Percentiles rank a stretch among this genome's conserved stretches.
phyloP scores from a whole-genome alignment of 2,329 filamentous ascomycete genomes.

The Zymoseptoria passerinii region DNA sequence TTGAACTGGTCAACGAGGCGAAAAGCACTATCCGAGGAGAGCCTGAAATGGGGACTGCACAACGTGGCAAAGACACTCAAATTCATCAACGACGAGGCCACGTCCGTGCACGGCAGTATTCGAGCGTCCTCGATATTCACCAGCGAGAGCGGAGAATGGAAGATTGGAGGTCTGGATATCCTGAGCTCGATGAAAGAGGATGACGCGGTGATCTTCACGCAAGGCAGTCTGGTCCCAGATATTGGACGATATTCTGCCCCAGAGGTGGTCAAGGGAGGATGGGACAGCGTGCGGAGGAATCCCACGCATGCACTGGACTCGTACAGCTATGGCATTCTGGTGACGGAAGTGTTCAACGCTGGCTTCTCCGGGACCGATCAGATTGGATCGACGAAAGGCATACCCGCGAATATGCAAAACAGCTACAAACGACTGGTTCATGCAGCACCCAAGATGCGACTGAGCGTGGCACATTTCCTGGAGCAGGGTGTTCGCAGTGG shows the following conservation, averaged over 20 bases:
- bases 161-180: slow-evolving; percentile 85
- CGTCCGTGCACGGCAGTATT: slow-evolving; percentile 82
- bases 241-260: slow-evolving; percentile 77
- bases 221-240: slow-evolving; percentile 80
- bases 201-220: slow-evolving; percentile 85
- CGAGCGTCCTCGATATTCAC: slow-evolving; percentile 83
- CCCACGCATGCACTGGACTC: slow-evolving; percentile 77
- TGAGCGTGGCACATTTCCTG: slow-evolving; percentile 77
- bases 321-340: slow-evolving; percentile 73
- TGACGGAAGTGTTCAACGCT: slow-evolving; percentile 89
- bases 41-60: slow-evolving; percentile 91
- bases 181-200: slow-evolving; percentile 94
- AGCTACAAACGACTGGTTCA: slow-evolving; percentile 87
- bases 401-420: slow-evolving; percentile 81
- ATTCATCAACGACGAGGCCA: slow-evolving; percentile 90
- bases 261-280: slow-evolving; percentile 78
- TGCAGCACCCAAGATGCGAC: slow-evolving; percentile 76
- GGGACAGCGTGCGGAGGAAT: slow-evolving; percentile 79
- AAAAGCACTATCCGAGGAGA: slow-evolving; percentile 81
- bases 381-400: slow-evolving; percentile 72
- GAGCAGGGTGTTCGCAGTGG: slow-evolving; percentile 77
- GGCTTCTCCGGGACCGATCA: slow-evolving; percentile 69
- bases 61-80: slow-evolving; percentile 83
- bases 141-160: slow-evolving; percentile 96
- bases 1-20: slow-evolving; percentile 84